These are phyloP conservation scores for Clitoria ternatea DNA, from an alignment of 306 rosid species.

Conservation along the genomic window DNA sequence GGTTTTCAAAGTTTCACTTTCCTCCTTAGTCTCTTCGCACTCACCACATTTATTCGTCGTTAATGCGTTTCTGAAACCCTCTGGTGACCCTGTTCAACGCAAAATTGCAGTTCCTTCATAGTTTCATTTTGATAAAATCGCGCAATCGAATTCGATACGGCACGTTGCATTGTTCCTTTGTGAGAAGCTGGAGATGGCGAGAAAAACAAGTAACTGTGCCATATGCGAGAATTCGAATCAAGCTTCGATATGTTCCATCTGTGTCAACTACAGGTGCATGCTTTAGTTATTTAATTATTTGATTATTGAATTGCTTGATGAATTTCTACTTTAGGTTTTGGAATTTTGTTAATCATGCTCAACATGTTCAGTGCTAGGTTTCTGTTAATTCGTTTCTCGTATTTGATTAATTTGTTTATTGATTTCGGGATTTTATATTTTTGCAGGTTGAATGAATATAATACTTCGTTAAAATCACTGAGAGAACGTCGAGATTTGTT, in stretches of 20 bases:
- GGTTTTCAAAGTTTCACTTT: background rate
- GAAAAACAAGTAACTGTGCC: constrained; percentile 61
- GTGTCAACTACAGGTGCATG: constrained; percentile 79
- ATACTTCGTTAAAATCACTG: constrained; percentile 45
- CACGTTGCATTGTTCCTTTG: background rate
- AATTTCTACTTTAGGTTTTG: constrained; percentile 3
- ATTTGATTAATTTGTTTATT: background rate
- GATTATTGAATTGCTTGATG: background rate
- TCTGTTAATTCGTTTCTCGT: background rate
- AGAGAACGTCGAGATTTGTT: constrained; percentile 72
- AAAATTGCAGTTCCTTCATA: background rate
- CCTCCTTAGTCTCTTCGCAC: background rate
- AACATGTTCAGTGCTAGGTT: background rate
- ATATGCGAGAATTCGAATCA: constrained; percentile 77
- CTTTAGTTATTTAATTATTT: background rate
- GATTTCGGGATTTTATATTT: background rate
- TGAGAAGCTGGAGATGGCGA: constrained; percentile 46
- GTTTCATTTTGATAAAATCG: constrained; percentile 16
- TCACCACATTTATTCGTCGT: background rate
- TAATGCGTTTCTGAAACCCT: background rate
- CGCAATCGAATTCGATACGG: background rate
- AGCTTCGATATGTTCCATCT: constrained; percentile 64
- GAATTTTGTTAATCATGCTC: background rate
- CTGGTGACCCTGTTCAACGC: background rate
- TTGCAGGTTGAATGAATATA: constrained; percentile 61